phyloP scores from a whole-genome alignment of 495 filamentous ascomycete genomes.

The Penicillium canescens region DNA sequence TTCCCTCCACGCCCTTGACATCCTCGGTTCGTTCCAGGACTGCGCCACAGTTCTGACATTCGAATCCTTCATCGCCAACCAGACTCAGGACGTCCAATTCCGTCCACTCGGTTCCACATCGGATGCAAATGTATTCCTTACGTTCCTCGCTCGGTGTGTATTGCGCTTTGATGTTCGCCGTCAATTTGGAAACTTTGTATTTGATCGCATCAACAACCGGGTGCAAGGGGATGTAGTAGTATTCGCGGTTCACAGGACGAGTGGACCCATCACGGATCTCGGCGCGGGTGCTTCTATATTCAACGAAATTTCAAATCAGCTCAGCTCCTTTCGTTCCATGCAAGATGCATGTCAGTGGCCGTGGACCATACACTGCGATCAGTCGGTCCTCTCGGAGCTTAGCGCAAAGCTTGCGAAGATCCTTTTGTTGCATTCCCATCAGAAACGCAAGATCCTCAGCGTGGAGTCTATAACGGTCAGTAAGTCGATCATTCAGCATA shows the following conservation, averaged over 20 bases:
- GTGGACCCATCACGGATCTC: conserved; percentile 79
- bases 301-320: not conserved
- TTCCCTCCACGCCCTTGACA: conserved; percentile 57
- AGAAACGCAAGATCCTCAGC: conserved; percentile 85
- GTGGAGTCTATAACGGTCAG: conserved; percentile 57
- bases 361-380: conserved; percentile 64
- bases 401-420: conserved; percentile 83
- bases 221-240: conserved; percentile 96
- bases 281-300: conserved; percentile 67
- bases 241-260: conserved; percentile 79
- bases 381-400: conserved; percentile 82
- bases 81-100: conserved; percentile 80
- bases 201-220: conserved; percentile 96
- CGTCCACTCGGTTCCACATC: conserved; percentile 79
- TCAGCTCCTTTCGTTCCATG: conserved; percentile 8
- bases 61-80: conserved; percentile 64
- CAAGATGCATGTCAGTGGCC: not conserved
- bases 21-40: conserved; percentile 66
- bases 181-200: conserved; percentile 82
- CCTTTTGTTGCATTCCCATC: conserved; percentile 83
- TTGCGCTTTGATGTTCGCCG: conserved; percentile 78
- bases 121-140: conserved; percentile 86
- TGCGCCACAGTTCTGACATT: conserved; percentile 78
- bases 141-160: conserved; percentile 78
- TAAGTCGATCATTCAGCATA: conserved; percentile 1